Evolutionary conservation across 139 green algal genomes (phyloP), one percentile per base, ranked within the genome.

Genomic region (Bryopsis sp.): DNA sequence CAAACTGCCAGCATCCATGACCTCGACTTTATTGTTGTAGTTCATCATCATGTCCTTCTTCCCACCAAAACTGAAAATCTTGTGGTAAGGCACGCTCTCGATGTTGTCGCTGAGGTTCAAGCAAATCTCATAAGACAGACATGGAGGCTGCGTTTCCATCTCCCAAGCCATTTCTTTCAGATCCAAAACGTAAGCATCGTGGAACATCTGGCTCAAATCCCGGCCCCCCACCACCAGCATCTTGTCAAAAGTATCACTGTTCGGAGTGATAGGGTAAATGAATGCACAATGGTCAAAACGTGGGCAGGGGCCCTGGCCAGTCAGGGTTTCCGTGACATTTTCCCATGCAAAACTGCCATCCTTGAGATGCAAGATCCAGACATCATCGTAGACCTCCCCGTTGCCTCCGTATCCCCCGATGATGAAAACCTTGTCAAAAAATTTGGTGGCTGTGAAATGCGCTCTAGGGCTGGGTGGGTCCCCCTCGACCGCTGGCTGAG

Each of bases 51-150:
- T 81, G 43, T 81, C 84, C 34, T 79, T 85, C 77, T 89, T 90
- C 48, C 89, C 89, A 33, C 84, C 83, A 77, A 92, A 89, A 58
- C 76, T 85, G 81, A 95, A 94, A 2, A 93, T 77, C 73, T 92
- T 92, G 75, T 92, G 89, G 73, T 89, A 86, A 2, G 89, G 89
- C 63, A 95, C 89, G 39, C 76, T 87, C 80, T 94, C 86, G 32
- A 95, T 82, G 58, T 76, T 78, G 31, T 85, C 76, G 48, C 74
- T 86, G 1, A 90, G 61, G 36, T 88, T 86, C 81, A 86, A 92
- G 84, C 82, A 92, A 39, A 91, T 78, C 48, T 86, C 79, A 57
- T 76, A 78, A 0, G 76, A 68, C 63, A 84, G 76, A 38, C 62
- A 64, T 11, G 80, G 72, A 8, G 76, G 73, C 50, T 82, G 75